Percentiles rank a stretch among this genome's conserved stretches.
phyloP scores from a whole-genome alignment of 2,329 filamentous ascomycete genomes.

The Ceratocystis variospora region DNA sequence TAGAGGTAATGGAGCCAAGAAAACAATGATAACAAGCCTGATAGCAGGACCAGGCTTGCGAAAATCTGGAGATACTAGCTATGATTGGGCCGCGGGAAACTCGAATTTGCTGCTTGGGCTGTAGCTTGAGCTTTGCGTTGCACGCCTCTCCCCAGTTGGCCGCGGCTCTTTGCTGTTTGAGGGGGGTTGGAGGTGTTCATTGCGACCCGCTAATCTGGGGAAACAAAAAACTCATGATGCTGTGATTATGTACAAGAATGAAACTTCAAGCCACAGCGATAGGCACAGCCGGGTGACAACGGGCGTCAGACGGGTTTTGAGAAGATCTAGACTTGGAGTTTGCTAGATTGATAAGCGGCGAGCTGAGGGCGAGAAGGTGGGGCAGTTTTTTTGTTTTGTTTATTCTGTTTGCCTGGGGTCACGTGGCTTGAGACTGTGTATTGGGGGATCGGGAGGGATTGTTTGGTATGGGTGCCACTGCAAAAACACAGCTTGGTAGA shows the following conservation, averaged over 20 bases:
- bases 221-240: background rate
- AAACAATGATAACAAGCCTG: background rate
- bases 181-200: background rate
- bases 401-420: background rate
- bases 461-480: too few relatives aligned
- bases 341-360: background rate
- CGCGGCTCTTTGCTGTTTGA: background rate
- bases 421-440: background rate
- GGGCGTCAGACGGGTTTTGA: background rate
- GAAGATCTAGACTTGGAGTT: background rate
- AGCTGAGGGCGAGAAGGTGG: background rate
- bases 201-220: background rate
- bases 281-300: background rate
- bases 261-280: background rate
- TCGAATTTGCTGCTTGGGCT: background rate
- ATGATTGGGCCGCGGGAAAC: background rate
- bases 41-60: background rate
- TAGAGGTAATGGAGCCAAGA: background rate
- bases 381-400: background rate
- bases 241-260: background rate
- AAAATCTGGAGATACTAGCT: background rate
- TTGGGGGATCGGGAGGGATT: background rate
- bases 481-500: too few relatives aligned
- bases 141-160: background rate
- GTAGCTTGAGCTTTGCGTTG: background rate